phyloP scores from a whole-genome alignment of 2,329 filamentous ascomycete species.

The Fusarium guadeloupense region DNA sequence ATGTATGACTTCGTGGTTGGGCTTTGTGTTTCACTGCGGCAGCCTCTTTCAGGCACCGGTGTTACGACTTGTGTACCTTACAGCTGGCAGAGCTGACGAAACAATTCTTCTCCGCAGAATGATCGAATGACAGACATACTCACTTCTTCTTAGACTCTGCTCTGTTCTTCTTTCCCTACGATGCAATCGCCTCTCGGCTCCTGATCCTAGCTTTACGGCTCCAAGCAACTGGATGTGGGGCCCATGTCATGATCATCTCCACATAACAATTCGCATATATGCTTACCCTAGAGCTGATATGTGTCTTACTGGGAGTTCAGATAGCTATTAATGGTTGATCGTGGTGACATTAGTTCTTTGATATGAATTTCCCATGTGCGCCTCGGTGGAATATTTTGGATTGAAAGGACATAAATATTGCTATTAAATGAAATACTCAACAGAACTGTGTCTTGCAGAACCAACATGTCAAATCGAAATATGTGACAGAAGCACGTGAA shows the following conservation, averaged over 20 bases:
- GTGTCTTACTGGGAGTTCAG: too few species aligned
- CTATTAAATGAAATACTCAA: too few species aligned
- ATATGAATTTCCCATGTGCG: too few species aligned
- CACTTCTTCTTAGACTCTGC: constrained; percentile 2
- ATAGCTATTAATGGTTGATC: too few species aligned
- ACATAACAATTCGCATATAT: not conserved
- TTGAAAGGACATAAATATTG: too few species aligned
- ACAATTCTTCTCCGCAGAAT: not conserved
- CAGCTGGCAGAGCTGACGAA: not conserved
- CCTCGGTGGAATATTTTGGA: too few species aligned
- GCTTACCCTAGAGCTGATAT: not conserved
- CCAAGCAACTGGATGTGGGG: constrained; percentile 22
- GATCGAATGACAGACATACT: not conserved
- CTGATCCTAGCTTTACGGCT: constrained; percentile 2
- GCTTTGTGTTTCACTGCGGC: constrained; percentile 24
- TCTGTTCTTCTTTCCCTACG: constrained; percentile 12
- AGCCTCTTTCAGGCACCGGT: constrained; percentile 13
- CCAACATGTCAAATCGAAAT: too few species aligned
- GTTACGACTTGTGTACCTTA: constrained; percentile 16
- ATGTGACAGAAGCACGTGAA: too few species aligned
- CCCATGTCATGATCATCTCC: constrained; percentile 22
- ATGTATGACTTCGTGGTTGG: constrained; percentile 11
- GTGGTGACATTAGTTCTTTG: too few species aligned
- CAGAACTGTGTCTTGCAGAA: too few species aligned
- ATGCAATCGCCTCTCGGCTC: constrained; percentile 7